Base-by-base conservation (phyloP, 345 rosid species). In the Punica granatum region DNA sequence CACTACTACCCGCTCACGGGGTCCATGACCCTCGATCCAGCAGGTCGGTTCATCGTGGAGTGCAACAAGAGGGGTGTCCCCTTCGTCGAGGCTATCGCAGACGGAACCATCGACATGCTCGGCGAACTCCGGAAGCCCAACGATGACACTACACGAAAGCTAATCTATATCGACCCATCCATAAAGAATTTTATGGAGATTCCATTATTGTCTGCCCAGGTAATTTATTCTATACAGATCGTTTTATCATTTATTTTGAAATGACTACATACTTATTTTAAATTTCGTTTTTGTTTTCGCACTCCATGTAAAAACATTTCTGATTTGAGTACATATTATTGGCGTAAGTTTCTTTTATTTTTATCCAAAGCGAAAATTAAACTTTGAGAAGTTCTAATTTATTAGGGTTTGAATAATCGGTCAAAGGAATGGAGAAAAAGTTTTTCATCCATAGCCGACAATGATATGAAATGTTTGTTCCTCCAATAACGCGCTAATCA, bases 41-140 rank as follows among this genome's bases (percentile, higher is more conserved):
- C 44, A 13, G 74, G 74, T 23, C 48, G 13, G 33, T 66, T 65
- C 46, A 42, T 58, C 48, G 70, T 71, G n/a, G 69, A 65, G 64
- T 48, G 60, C 56, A 65, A 42, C 37, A 44, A 59, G 21, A 65
- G 35, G 25, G 72, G 75, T 8, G 69, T 75, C 30, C 75, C 75
- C 1, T 75, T 46, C 30, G 78, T 75, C 21, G 78, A 75, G 64
- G 78, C 78, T 5, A 41, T 26, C 35, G 75, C 69, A 0, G 37
- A 75, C 54, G 56, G 69, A n/a, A 48, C 28, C 63, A 36, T 75
- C n/a, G 72, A 71, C 10, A 21, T 7, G 68, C 30, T 75, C 18
- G 72, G 78, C 12, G 78, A 75, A 10, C 64, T 75, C 66, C 66
- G 66, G 18, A 69, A 67, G 58, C 78, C 78, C 14, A 46, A 63